These are phyloP conservation scores for Trichoderma sp. DNA, from an alignment of 2,329 filamentous ascomycete genomes.

Conservation along the genomic window DNA sequence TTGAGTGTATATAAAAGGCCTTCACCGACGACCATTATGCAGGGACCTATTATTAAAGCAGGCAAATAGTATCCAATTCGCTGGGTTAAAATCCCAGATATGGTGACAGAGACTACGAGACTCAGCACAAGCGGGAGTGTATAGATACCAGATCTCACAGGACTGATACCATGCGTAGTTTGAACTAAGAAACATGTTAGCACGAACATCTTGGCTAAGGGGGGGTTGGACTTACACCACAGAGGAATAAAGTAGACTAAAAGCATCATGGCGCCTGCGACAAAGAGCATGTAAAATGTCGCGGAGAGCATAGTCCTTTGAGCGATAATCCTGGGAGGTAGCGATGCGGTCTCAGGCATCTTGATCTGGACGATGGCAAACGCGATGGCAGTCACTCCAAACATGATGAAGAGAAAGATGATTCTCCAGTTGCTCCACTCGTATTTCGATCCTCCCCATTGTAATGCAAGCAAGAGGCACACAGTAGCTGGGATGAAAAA, in stretches of 20 bases:
- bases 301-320: slow-evolving; percentile 54
- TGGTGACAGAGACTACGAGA: slow-evolving; percentile 50
- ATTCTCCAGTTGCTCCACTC: slow-evolving; percentile 52
- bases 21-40: slow-evolving; percentile 49
- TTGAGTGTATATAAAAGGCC: slow-evolving; percentile 57
- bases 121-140: slow-evolving; percentile 56
- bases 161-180: slow-evolving; percentile 50
- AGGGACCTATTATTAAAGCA: slow-evolving; percentile 51
- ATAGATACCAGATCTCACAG: slow-evolving; percentile 55
- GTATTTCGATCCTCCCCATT: slow-evolving; percentile 59
- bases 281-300: slow-evolving; percentile 45
- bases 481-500: slow-evolving; percentile 59
- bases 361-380: slow-evolving; percentile 52
- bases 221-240: slow-evolving; percentile 44
- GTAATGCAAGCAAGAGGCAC: slow-evolving; percentile 58
- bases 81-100: slow-evolving; percentile 48
- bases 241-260: slow-evolving; percentile 53
- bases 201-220: background rate
- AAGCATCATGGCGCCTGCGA: slow-evolving; percentile 51
- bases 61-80: slow-evolving; percentile 59
- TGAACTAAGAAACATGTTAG: slow-evolving; percentile 43
- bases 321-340: slow-evolving; percentile 53
- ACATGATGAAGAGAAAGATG: slow-evolving; percentile 52
- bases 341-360: slow-evolving; percentile 54
- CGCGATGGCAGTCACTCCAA: slow-evolving; percentile 42